Evolutionary conservation across 345 rosid species (phyloP).

Genomic region (Linum trigynum): DNA sequence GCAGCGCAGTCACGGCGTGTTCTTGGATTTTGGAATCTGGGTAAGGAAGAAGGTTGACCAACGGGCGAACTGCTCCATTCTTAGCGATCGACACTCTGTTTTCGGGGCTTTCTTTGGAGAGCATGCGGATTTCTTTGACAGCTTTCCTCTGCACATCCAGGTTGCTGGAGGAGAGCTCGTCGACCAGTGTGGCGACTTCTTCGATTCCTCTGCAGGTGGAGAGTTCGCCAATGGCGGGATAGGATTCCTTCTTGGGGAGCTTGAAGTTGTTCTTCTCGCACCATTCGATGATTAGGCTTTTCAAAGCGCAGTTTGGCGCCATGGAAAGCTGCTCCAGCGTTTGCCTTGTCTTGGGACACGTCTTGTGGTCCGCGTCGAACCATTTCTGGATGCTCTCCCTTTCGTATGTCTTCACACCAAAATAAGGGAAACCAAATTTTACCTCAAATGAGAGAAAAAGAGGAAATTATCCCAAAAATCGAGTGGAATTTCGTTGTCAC

Average conservation of each 20-base stretch:
- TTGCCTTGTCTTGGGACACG: constrained; percentile 71
- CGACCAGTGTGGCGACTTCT: constrained; percentile 30
- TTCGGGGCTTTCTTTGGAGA: constrained; percentile 56
- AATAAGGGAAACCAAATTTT: not conserved
- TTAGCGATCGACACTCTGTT: constrained; percentile 48
- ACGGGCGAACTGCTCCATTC: constrained; percentile 39
- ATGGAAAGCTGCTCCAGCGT: constrained; percentile 43
- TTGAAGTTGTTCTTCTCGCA: constrained; percentile 55
- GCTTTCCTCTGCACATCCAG: constrained; percentile 55
- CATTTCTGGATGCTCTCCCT: constrained; percentile 66
- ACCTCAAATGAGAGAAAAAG: not conserved
- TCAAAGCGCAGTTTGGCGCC: constrained; percentile 63
- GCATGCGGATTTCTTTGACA: constrained; percentile 47
- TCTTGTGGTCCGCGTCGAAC: constrained; percentile 55
- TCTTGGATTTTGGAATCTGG: constrained; percentile 63
- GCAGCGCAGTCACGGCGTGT: constrained; percentile 57
- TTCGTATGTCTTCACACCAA: constrained; percentile 46
- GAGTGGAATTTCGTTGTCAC: constrained; percentile 16
- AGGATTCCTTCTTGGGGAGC: constrained; percentile 34
- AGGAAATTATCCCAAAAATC: no score
- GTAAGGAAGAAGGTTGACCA: constrained; percentile 49
- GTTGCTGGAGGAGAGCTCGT: constrained; percentile 34
- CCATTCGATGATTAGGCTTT: constrained; percentile 60
- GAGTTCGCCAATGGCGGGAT: constrained; percentile 3
- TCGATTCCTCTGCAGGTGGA: constrained; percentile 20